Evolutionary conservation across 163 green algal genomes (phyloP), one percentile per base, ranked within the genome.

Genomic region (Trebouxiophyceae sp.): DNA sequence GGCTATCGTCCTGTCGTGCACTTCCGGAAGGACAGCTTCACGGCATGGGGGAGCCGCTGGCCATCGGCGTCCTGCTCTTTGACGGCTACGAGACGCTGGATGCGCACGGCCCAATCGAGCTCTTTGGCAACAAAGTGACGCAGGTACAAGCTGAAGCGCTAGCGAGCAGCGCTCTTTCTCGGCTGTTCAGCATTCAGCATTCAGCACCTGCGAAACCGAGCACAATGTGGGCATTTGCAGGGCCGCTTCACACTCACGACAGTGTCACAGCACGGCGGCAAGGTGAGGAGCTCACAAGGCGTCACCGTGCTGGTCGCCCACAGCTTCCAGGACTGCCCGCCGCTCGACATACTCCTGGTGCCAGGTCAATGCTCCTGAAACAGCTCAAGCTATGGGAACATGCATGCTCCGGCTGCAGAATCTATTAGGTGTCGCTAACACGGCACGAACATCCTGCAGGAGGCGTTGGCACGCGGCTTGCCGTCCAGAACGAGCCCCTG

Each of bases 301-400:
- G 44, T 66, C 24, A 39, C 2, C 5, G 39, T 58, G 20, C 23
- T 57, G n/a, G 33, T 39, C 34, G 60, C 56, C 27, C 44, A 57
- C 6, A 30, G n/a, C 5, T 66, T 32, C n/a, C 34, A 6, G 19
- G 20, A 34, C 31, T 54, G 44, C 39, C 60, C 60, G 24, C 26
- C n/a, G 4, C 39, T 66, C n/a, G 60, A 66, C 44, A 20, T 66
- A 3, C 60, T 66, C 5, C 27, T 66, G 16, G 39, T 66, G 7
- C 60, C 60, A 28, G 60, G 60, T 66, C 16, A 64, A 19, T 54
- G 44, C 44, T 19, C 12, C 12, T 54, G 12, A n/a, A n/a, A n/a
- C n/a, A n/a, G n/a, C n/a, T n/a, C n/a, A n/a, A n/a, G n/a, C n/a
- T n/a, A n/a, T n/a, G n/a, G n/a, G n/a, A n/a, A n/a, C n/a, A n/a